phyloP scores from a whole-genome alignment of 805 yeast species.

The Kodamaea sagamina region DNA sequence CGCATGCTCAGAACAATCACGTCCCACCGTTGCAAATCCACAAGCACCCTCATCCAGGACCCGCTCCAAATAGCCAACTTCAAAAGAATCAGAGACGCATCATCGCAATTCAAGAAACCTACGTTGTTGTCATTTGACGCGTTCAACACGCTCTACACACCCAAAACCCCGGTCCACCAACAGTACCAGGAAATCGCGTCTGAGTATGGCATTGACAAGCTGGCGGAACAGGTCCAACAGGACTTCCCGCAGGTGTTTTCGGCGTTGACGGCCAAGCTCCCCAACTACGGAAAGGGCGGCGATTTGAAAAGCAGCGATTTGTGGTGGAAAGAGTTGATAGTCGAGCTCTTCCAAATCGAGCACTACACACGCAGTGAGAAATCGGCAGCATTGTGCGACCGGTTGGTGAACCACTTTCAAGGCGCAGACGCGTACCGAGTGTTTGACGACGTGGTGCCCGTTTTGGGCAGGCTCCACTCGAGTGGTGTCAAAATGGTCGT shows the following conservation, averaged over 20 bases:
- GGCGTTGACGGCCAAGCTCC: constrained; percentile 41
- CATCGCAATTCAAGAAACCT: constrained; percentile 35
- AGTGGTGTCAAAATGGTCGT: constrained; percentile 43
- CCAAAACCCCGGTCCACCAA: constrained; percentile 52
- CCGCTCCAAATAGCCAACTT: constrained; percentile 28
- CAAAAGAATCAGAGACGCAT: constrained; percentile 29
- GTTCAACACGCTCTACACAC: constrained; percentile 64
- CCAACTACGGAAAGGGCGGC: constrained; percentile 61
- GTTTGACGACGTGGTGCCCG: constrained; percentile 54
- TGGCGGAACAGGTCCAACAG: constrained; percentile 24
- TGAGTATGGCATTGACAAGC: constrained; percentile 42
- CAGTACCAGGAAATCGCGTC: constrained; percentile 54
- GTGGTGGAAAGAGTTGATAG: constrained; percentile 64
- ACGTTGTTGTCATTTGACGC: constrained; percentile 64
- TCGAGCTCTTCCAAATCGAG: constrained; percentile 42
- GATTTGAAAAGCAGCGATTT: constrained; percentile 27
- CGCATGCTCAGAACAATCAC: constrained; percentile 4
- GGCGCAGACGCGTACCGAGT: constrained; percentile 53
- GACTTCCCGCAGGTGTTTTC: constrained; percentile 37
- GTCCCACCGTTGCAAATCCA: not conserved
- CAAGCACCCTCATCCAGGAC: constrained; percentile 19
- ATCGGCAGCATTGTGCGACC: constrained; percentile 42
- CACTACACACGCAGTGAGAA: constrained; percentile 18
- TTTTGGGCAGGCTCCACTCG: constrained; percentile 35
- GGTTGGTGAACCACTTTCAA: constrained; percentile 50